Evolutionary conservation across 805 yeast species (phyloP), one percentile per base, ranked within the genome.

Genomic region (Clavispora santaluciae): DNA sequence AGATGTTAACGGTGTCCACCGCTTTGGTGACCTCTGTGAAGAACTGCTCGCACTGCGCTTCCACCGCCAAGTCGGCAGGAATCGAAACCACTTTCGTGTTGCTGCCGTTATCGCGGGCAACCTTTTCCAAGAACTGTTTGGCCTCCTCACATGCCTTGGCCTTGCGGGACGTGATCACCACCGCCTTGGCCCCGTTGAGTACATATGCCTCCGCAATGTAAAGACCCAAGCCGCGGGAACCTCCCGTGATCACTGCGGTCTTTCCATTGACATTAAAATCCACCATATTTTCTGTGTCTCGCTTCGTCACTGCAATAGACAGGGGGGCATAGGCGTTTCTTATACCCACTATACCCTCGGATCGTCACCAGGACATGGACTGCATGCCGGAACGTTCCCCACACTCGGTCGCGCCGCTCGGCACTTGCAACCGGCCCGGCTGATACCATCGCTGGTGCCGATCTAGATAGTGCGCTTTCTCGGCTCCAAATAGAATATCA

Each of bases 211-310:
- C 86, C 13, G 86, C 86, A 60, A 83, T 78, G 55, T 77, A 62
- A 33, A 79, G 73, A 0, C 91, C 91, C 36, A 83, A 75, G 0
- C 91, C 91, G 51, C 90, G 68, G 20, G 87, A 77, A 22, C 89
- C 88, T 4, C 89, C 90, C 6, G 90, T 83, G 45, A 83, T 70
- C 5, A 78, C 76, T 0, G 83, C 87, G 8, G 73, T 70, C 60
- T 81, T 82, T 12, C 83, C 86, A 44, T 77, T 63, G 28, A 78
- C 79, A 50, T 68, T 68, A 37, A 60, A 62, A 44, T 68, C 72
- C 22, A 68, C 72, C 73, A 68, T 69, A 18, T n/a, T 29, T 4
- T 16, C 11, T 11, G 18, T 2, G n/a, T 16, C n/a, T 16, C 13
- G 20, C 5, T 4, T 9, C 9, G 29, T n/a, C n/a, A n/a, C 29